A percentile compares a stretch with the other conserved stretches of the same genome.
phyloP scores from a whole-genome alignment of 805 yeast species.

The Candida morakotiae region DNA sequence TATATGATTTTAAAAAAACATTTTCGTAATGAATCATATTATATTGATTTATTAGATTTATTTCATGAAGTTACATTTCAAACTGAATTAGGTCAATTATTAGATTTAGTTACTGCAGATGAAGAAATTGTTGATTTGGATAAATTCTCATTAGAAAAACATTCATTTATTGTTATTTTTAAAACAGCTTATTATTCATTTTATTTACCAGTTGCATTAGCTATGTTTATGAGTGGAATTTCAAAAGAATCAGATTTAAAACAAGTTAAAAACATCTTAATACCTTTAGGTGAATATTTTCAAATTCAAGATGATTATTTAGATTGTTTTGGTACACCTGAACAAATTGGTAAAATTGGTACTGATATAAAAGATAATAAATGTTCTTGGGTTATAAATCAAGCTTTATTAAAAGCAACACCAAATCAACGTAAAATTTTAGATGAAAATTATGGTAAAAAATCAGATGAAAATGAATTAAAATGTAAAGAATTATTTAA shows the following conservation, averaged over 20 bases:
- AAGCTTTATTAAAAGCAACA: slow-evolving; percentile 74
- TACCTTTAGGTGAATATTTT: slow-evolving; percentile 97
- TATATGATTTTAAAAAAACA: slow-evolving; percentile 85
- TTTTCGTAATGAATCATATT: slow-evolving; percentile 77
- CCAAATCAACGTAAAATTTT: slow-evolving; percentile 79
- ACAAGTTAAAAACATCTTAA: slow-evolving; percentile 82
- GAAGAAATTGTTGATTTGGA: slow-evolving; percentile 87
- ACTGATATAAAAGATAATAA: slow-evolving; percentile 98
- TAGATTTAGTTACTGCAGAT: slow-evolving; percentile 95
- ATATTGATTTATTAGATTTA: slow-evolving; percentile 84
- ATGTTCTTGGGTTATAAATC: slow-evolving; percentile 96
- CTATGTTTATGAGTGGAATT: slow-evolving; percentile 89
- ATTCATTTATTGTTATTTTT: slow-evolving; percentile 91
- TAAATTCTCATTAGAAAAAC: slow-evolving; percentile 84
- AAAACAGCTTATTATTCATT: slow-evolving; percentile 97
- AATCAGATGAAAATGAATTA: slow-evolving; percentile 64
- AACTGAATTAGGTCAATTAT: slow-evolving; percentile 94
- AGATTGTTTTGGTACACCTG: slow-evolving; percentile 97
- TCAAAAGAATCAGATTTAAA: slow-evolving; percentile 67
- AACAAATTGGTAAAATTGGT: slow-evolving; percentile 96
- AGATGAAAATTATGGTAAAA: slow-evolving; percentile 88
- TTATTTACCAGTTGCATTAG: slow-evolving; percentile 95
- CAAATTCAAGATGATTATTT: slow-evolving; percentile 97
- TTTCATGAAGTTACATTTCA: slow-evolving; percentile 97
- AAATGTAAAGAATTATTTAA: slow-evolving; percentile 68